Evolutionary conservation across 371 early-diverging fungal species (phyloP), one percentile per base, ranked within the genome.

Genomic region (Rhizomucor pusillus): DNA sequence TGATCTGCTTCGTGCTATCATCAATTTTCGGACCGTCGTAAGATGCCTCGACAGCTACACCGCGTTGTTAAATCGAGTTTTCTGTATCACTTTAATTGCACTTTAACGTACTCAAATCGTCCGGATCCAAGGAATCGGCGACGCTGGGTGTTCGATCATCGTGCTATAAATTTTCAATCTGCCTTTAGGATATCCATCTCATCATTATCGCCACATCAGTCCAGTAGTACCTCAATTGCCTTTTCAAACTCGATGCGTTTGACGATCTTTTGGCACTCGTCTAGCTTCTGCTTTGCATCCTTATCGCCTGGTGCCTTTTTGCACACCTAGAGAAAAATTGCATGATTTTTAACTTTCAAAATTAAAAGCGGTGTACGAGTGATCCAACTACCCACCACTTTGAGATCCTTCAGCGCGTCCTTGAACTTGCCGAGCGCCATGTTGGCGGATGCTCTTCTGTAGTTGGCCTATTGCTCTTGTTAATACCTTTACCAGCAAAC

Each of bases 401-500:
- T 79, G 37, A 90, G 89, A 72, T 96, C 95, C 23, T 86, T 84
- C 43, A 91, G 73, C 4, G 93, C 90, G 25, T 91, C 92, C 63
- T 90, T 89, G 55, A 94, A 83, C 56, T 88, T 83, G 23, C 85
- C 84, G 63, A 95, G 70, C 0, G 88, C 91, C 86, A 92, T 86
- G 54, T 92, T 81, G 1, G 92, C 95, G n/a, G 84, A 78, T 0
- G 94, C 97, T 43, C 94, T 78, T 23, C 97, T 85, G 67, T 91
- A 96, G 63, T 93, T 93, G 1, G 86, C 97, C 82, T 82, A 59
- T n/a, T n/a, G n/a, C n/a, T n/a, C n/a, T n/a, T n/a, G n/a, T n/a
- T n/a, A n/a, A n/a, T n/a, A n/a, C n/a, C n/a, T n/a, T n/a, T n/a
- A n/a, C n/a, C n/a, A n/a, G n/a, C n/a, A n/a, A n/a, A n/a, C n/a